Base-by-base conservation (phyloP, 2,329 filamentous ascomycete species). In the Aspergillus pseudoviridinutans region DNA sequence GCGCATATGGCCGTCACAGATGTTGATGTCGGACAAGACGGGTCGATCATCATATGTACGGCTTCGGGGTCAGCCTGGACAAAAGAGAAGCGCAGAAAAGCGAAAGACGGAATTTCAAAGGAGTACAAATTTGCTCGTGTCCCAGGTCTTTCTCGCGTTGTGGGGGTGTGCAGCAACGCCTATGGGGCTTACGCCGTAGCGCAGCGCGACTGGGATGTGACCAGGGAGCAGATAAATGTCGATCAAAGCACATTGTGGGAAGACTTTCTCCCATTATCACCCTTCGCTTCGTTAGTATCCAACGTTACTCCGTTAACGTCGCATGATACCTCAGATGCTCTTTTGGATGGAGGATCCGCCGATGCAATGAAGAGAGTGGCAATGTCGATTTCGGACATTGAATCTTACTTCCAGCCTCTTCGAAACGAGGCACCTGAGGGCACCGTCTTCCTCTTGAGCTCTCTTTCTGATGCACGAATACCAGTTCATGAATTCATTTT, bases 101-200 rank as follows among this genome's bases (percentile, higher is more conserved):
- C 89, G 51, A 95, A 96, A 67, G 85, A 87, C 24, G 79, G 82
- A 35, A 89, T 86, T 66, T 83, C 85, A 12, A 96, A 95, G 64
- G 92, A 96, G 69, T 96, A 95, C 79, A 99, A 99, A 71, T 99
- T 97, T 65, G 87, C 93, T 66, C 87, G 94, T 57, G 86, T 99
- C 8, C 89, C 94, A 1, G 92, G 90, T 46, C 84, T 99, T 56
- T 96, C 91, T 1, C 87, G 92, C 38, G 91, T 95, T 14, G 83
- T 89, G 32, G 87, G 87, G 3, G 92, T 97, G 7, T 84, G 92
- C 63, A 93, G 92, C 65, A 97, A 94, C 35, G 85, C 88, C 0
- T 96, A 90, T 74, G 94, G 94, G 4, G 90, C 93, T 0, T 97
- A 93, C 77, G 90, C 91, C 35, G 92, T 91, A 3, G 84, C 96